Percentiles rank a stretch among this genome's conserved stretches.
Conservation (phyloP, 805 yeast species). For the Lipomyces yamanashiensis region DNA sequence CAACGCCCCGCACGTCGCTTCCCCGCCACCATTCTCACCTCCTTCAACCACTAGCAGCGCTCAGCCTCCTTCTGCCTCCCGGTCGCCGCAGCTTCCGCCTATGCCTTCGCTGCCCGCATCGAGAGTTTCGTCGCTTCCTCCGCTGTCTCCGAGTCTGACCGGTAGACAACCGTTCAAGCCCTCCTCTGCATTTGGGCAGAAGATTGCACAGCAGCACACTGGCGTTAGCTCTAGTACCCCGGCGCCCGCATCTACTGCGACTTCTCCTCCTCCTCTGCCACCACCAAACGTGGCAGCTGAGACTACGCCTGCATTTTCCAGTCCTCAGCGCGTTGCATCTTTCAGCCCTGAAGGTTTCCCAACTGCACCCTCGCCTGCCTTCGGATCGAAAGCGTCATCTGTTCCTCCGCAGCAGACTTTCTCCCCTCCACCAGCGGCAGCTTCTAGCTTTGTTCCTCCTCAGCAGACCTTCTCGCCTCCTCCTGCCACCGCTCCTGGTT, state of each 20-base stretch:
- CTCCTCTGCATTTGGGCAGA: slow-evolving; percentile 83
- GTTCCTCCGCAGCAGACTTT: background rate
- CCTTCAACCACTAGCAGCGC: background rate
- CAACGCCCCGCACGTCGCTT: slow-evolving; percentile 36
- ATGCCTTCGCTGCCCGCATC: slow-evolving; percentile 40
- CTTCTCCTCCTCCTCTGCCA: slow-evolving; percentile 21
- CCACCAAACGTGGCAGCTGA: background rate
- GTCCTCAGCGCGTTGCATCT: slow-evolving; percentile 3
- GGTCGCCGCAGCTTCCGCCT: slow-evolving; percentile 39
- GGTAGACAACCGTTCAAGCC: slow-evolving; percentile 64
- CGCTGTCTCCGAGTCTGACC: slow-evolving; percentile 29
- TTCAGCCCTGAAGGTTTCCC: slow-evolving; percentile 7
- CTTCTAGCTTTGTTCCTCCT: no score
- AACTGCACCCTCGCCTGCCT: background rate
- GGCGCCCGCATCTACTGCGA: slow-evolving; percentile 38
- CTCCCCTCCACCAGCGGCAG: slow-evolving; percentile 7
- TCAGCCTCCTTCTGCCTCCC: slow-evolving; percentile 35
- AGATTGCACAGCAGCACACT: slow-evolving; percentile 51
- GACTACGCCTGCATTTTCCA: background rate
- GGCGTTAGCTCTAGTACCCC: slow-evolving; percentile 19
- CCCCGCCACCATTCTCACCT: slow-evolving; percentile 16
- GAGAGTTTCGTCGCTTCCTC: slow-evolving; percentile 33
- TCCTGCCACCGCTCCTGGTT: background rate
- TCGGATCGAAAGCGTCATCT: background rate
- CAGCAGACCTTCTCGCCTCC: slow-evolving; percentile 6